Conservation (phyloP, 164 flowering plant genomes). For the Liquidambar formosana region DNA sequence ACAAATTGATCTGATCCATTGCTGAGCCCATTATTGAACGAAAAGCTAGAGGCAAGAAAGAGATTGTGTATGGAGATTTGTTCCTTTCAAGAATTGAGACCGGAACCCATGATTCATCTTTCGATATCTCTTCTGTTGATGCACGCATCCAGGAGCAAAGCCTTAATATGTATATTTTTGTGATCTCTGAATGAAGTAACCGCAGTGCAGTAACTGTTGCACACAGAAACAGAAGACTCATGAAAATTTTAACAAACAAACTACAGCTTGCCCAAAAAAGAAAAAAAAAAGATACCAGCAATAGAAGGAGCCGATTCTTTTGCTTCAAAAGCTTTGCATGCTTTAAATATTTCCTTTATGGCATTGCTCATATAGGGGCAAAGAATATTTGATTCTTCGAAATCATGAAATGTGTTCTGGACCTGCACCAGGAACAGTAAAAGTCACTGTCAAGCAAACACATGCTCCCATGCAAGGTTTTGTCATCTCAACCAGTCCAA, state of each 20-base stretch:
- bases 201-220: slow-evolving; percentile 64
- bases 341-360: slow-evolving; percentile 74
- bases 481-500: too few relatives aligned
- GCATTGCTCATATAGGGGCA: slow-evolving; percentile 76
- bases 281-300: slow-evolving; percentile 58
- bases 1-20: slow-evolving; percentile 88
- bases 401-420: slow-evolving; percentile 65
- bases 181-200: slow-evolving; percentile 67
- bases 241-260: slow-evolving; percentile 9
- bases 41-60: slow-evolving; percentile 86
- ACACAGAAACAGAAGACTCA: slow-evolving; percentile 11
- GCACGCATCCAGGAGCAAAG: slow-evolving; percentile 95
- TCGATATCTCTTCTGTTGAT: slow-evolving; percentile 74
- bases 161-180: slow-evolving; percentile 79
- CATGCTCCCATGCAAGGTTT: too few relatives aligned
- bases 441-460: too few relatives aligned
- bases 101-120: slow-evolving; percentile 86
- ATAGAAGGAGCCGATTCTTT: slow-evolving; percentile 86
- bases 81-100: slow-evolving; percentile 94
- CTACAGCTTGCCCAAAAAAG: background rate
- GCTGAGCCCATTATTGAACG: slow-evolving; percentile 70
- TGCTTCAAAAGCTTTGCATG: slow-evolving; percentile 82
- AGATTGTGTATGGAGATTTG: slow-evolving; percentile 87
- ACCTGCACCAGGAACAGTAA: slow-evolving; percentile 53
- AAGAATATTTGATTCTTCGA: slow-evolving; percentile 89